Evolutionary conservation across 768 basidiomycete species (phyloP), one percentile per base, ranked within the genome.

Genomic region (Hydnomerulius pinastri): DNA sequence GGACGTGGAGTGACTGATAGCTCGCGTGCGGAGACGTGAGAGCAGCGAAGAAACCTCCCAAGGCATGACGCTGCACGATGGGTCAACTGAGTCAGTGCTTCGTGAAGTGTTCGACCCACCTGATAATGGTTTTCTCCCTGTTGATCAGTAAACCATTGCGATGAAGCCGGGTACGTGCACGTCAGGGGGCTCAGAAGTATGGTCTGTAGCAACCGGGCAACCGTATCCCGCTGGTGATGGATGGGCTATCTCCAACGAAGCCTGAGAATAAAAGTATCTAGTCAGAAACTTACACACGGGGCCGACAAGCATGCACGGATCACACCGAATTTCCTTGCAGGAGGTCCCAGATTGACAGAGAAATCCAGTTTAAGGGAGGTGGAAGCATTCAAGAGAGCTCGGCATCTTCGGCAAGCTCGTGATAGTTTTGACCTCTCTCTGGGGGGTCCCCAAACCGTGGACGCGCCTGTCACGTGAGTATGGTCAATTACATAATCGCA

Each of bases 21-120:
- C 60, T 32, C 57, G 51, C 30, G 52, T 59, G 13, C 70, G 69
- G 25, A 76, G 48, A 37, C 71, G 70, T 15, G 67, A 57, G 41
- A 76, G 46, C 25, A 72, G 53, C 11, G 62, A 60, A 27, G 60
- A 61, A 61, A 72, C 58, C 21, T 55, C 57, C 60, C 51, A 63
- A 17, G 51, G 50, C 64, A 66, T 65, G 36, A 23, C 49, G 40
- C 54, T 53, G 15, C 6, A 5, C n/a, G n/a, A n/a, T n/a, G n/a
- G n/a, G n/a, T n/a, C n/a, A n/a, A n/a, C n/a, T n/a, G n/a, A n/a
- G n/a, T n/a, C n/a, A n/a, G n/a, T n/a, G n/a, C n/a, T n/a, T n/a
- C n/a, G n/a, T n/a, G n/a, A n/a, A n/a, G n/a, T n/a, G n/a, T n/a
- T n/a, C n/a, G n/a, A n/a, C n/a, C n/a, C n/a, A n/a, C n/a, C n/a